A percentile compares a stretch with the other conserved stretches of the same genome.
Evolutionary conservation across 1,139 yeast species (phyloP).

Genomic region (Martiniozyma asiatica): DNA sequence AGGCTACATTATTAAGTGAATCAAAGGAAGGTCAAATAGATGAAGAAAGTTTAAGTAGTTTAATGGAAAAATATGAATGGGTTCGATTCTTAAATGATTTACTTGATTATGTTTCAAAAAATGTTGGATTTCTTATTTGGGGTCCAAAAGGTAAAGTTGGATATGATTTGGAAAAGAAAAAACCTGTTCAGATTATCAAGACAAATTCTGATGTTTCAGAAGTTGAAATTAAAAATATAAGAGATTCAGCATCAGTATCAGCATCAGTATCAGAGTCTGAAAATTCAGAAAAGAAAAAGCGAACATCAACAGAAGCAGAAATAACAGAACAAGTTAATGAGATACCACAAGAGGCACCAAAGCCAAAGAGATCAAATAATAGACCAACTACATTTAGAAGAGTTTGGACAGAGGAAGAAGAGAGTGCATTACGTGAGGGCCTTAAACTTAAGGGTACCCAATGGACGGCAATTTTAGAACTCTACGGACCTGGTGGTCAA

Average conservation of each 20-base stretch:
- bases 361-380: conserved; percentile 12
- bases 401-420: conserved; percentile 87
- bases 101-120: conserved; percentile 66
- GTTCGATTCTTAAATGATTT: conserved; percentile 59
- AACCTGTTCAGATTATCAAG: not conserved
- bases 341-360: conserved; percentile 1
- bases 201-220: not conserved
- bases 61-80: conserved; percentile 63
- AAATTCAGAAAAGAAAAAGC: not conserved
- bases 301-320: conserved; percentile 3
- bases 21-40: conserved; percentile 19
- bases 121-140: conserved; percentile 62
- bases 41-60: conserved; percentile 28
- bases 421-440: conserved; percentile 72
- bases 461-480: conserved; percentile 82
- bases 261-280: not conserved
- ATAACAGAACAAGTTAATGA: not conserved
- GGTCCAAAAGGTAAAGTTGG: conserved; percentile 43
- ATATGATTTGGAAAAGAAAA: conserved; percentile 14
- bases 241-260: too few relatives aligned
- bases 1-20: conserved; percentile 39
- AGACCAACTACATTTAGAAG: conserved; percentile 32
- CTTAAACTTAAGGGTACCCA: conserved; percentile 78
- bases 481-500: conserved; percentile 88
- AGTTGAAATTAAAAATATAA: too few relatives aligned